Percentiles rank a stretch among this genome's conserved stretches.
These are phyloP conservation scores for Daldinia bambusicola DNA, from an alignment of 495 filamentous ascomycete species.

Conservation along the genomic window DNA sequence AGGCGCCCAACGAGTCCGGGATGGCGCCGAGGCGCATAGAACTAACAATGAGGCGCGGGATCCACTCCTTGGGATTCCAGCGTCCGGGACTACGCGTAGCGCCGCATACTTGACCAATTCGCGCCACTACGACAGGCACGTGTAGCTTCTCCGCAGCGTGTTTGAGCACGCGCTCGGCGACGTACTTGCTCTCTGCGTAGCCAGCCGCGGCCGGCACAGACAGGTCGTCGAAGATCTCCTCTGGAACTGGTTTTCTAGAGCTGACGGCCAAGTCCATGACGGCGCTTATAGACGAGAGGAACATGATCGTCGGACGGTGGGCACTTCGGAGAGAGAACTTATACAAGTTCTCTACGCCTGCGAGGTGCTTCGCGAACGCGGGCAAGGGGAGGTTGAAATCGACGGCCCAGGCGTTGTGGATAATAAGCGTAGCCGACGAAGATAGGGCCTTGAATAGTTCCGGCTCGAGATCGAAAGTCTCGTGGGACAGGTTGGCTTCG, in stretches of 20 bases:
- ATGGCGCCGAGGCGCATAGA: neutral
- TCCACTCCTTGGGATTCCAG: conserved; percentile 3
- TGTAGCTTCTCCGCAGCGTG: neutral
- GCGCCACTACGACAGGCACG: neutral
- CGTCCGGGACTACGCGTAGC: neutral
- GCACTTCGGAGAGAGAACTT: neutral
- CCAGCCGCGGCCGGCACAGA: neutral
- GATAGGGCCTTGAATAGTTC: conserved; percentile 46
- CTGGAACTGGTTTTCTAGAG: neutral
- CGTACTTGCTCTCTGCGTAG: neutral
- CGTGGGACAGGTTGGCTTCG: conserved; percentile 55
- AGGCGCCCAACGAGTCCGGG: neutral
- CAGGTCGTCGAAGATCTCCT: neutral
- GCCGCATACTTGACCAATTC: neutral
- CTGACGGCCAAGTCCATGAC: neutral
- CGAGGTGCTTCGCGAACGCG: conserved; percentile 59
- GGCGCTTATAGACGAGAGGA: neutral
- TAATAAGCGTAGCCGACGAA: conserved; percentile 47
- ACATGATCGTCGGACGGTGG: neutral
- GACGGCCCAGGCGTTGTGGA: conserved; percentile 70
- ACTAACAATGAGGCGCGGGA: neutral
- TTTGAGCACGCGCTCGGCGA: neutral
- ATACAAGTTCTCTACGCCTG: neutral
- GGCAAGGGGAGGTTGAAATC: conserved; percentile 66
- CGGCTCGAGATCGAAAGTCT: conserved; percentile 53